Base-by-base conservation (phyloP, 164 flowering plant genomes). In the Platanus orientalis region DNA sequence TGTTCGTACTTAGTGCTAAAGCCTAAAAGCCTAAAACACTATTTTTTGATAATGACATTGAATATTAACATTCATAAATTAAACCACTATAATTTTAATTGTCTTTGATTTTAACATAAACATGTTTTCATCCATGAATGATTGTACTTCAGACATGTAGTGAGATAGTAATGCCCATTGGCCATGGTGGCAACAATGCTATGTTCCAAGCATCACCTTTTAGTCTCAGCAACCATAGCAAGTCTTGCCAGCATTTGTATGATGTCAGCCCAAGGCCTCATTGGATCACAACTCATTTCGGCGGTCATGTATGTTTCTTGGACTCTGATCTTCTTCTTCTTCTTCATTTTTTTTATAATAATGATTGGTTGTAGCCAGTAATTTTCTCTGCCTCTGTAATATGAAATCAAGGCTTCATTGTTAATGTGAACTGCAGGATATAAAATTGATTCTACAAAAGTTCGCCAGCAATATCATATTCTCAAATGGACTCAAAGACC, bases 91-190 rank as follows among this genome's bases (percentile, higher is more conserved):
- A n/a, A n/a, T n/a, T n/a, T n/a, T n/a, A n/a, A n/a, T n/a, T n/a
- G n/a, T n/a, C n/a, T n/a, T n/a, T n/a, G n/a, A n/a, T n/a, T n/a
- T n/a, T n/a, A n/a, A n/a, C n/a, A n/a, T n/a, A n/a, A n/a, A n/a
- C n/a, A n/a, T n/a, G n/a, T n/a, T n/a, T n/a, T n/a, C n/a, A n/a
- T n/a, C n/a, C n/a, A n/a, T n/a, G n/a, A n/a, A n/a, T n/a, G n/a
- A n/a, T n/a, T n/a, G n/a, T n/a, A n/a, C n/a, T n/a, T 29, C 53
- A 85, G 90, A 65, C 69, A 32, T 85, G 95, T 53, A 85, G 80
- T 54, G 95, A 88, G 56, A 69, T 88, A 64, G 85, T 81, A 62
- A 75, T 81, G 28, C 89, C 87, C 7, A 75, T 85, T 12, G 88
- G 81, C 2, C 60, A 62, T 25, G 79, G 68, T 5, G 27, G 34